A percentile compares a stretch with the other conserved stretches of the same genome.
Evolutionary conservation across 352 stramenopile genomes (phyloP).

Genomic region (Phytophthora boehmeriae): DNA sequence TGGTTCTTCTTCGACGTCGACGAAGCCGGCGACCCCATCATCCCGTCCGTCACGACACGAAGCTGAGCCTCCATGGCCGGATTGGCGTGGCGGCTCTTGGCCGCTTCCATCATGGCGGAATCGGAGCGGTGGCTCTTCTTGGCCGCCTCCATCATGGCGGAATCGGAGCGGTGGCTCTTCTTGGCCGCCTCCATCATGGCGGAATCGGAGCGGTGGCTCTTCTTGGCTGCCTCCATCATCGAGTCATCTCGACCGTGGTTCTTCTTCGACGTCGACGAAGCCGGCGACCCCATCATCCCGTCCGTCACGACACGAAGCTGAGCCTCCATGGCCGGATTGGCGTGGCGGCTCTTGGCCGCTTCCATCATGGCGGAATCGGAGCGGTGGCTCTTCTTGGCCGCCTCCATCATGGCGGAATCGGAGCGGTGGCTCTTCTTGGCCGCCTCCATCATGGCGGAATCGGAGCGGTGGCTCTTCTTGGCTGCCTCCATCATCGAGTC

Average conservation of each 20-base stretch:
- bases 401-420: background rate
- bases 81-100: no score
- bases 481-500: background rate
- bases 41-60: background rate
- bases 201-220: background rate
- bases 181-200: no score
- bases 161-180: no score
- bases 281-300: no score
- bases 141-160: slow-evolving; percentile 5
- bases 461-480: background rate
- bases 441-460: background rate
- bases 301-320: background rate
- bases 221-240: background rate
- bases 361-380: slow-evolving; percentile 12
- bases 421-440: background rate
- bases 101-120: background rate
- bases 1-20: background rate
- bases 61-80: no score
- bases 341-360: background rate
- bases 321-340: slow-evolving; percentile 10
- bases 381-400: no score
- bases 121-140: background rate
- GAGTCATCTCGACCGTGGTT: background rate
- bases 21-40: no score
- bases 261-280: background rate